Conservation (phyloP, 2,329 filamentous ascomycete genomes). For the Apiospora kogelbergensis region DNA sequence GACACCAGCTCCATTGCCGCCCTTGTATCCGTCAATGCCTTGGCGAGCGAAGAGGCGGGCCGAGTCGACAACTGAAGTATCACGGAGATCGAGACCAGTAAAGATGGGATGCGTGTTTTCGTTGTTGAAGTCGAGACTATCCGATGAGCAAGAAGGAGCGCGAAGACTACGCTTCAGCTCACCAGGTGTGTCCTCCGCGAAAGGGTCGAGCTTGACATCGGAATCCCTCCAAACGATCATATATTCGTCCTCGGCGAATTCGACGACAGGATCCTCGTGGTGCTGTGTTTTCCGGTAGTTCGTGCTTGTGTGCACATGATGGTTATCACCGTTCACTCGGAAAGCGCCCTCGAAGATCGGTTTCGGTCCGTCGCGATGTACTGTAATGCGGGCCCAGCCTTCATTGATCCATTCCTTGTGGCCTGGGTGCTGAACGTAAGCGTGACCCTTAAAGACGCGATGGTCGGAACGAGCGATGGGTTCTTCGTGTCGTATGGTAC, state of each 20-base stretch:
- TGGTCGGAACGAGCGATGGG: constrained; percentile 71
- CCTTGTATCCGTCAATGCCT: constrained; percentile 65
- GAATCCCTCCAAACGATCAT: constrained; percentile 95
- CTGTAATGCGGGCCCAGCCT: constrained; percentile 82
- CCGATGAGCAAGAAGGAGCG: constrained; percentile 65
- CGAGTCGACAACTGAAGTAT: constrained; percentile 62
- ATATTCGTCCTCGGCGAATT: constrained; percentile 60
- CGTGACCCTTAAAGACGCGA: constrained; percentile 79
- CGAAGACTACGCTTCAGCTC: constrained; percentile 64
- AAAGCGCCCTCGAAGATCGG: constrained; percentile 93
- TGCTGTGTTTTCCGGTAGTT: constrained; percentile 75
- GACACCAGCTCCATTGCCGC: constrained; percentile 75
- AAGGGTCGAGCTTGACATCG: constrained; percentile 59
- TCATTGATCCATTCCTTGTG: constrained; percentile 71
- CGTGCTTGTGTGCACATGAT: constrained; percentile 78
- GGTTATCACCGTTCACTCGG: constrained; percentile 74
- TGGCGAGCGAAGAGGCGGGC: constrained; percentile 71
- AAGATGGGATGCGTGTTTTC: constrained; percentile 70
- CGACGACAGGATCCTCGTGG: constrained; percentile 66
- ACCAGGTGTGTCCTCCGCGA: constrained; percentile 40
- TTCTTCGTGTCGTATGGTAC: constrained; percentile 65
- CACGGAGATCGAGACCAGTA: constrained; percentile 47
- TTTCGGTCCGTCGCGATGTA: constrained; percentile 71
- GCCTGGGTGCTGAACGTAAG: constrained; percentile 65
- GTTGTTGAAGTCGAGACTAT: constrained; percentile 78